Base-by-base conservation (phyloP, 768 basidiomycete genomes). In the Hericium coralloides region DNA sequence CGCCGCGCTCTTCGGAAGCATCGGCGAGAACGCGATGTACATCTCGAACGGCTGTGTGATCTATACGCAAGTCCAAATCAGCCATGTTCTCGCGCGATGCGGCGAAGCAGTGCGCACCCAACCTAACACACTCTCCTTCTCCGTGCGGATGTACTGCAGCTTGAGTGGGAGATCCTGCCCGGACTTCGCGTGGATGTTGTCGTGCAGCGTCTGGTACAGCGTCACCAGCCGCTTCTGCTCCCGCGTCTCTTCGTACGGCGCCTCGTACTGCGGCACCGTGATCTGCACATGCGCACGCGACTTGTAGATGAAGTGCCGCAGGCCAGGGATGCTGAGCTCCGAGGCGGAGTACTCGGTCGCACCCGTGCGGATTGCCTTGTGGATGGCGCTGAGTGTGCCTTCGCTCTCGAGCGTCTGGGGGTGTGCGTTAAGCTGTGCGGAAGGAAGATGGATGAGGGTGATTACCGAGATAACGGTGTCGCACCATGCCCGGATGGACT, bases 231-330 rank as follows among this genome's bases (percentile, higher is more conserved):
- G 78, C 59, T 82, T 75, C 55, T 75, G 77, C 58, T 85, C 84
- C 43, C 80, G 75, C 0, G 73, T 61, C 37, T 74, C 75, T 45
- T 86, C 82, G 63, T 97, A 95, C 6, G 89, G 89, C 17, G 89
- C 90, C 66, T 94, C 92, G 69, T 87, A 95, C n/a, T 70, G 68
- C 3, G 97, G 94, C 60, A 78, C 72, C 0, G 95, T 97, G 38
- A 95, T 79, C 67, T 99, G 97, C 18, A 99, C 94, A 64, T 91
- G 83, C 7, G 81, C 74, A 12, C 92, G 79, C 10, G 90, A 92
- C 72, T 98, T 98, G 76, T 98, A 98, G 50, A 98, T 73, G 67
- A 98, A 99, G 69, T 99, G 97, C 31, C 91, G 82, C 26, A 98
- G 72, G 2, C 94, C 94, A 3, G 92, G 92, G 60, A 95, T 86